Conservation (phyloP, 2,329 filamentous ascomycete species). For the Alternaria postmessia region DNA sequence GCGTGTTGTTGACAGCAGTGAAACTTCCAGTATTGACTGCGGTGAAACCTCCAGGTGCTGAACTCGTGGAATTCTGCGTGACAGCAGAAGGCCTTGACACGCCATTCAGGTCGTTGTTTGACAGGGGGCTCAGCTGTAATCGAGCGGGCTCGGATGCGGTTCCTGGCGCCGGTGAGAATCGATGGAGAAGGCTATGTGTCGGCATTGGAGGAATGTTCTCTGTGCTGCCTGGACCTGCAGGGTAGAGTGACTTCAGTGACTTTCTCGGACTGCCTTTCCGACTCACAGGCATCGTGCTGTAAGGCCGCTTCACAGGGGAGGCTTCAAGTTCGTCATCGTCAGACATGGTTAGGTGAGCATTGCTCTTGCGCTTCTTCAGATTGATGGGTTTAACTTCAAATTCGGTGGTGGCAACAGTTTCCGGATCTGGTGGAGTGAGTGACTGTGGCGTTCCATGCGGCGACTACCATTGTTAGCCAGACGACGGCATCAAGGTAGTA, state of each 20-base stretch:
- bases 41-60: constrained; percentile 30
- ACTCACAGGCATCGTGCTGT: constrained; percentile 38
- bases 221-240: constrained; percentile 28
- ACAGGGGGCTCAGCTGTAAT: constrained; percentile 38
- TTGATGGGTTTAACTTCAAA: constrained; percentile 34
- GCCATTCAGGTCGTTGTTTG: constrained; percentile 43
- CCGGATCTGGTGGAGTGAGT: constrained; percentile 34
- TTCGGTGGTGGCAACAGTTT: constrained; percentile 30
- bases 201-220: constrained; percentile 41
- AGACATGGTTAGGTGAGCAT: constrained; percentile 38
- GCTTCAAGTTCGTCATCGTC: constrained; percentile 40
- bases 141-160: constrained; percentile 31
- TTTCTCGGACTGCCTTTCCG: constrained; percentile 41
- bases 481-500: not conserved
- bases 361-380: constrained; percentile 46
- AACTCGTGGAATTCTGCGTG: constrained; percentile 17
- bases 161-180: constrained; percentile 29
- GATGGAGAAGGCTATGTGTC: constrained; percentile 21
- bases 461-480: constrained; percentile 37
- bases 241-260: constrained; percentile 35
- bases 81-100: constrained; percentile 23
- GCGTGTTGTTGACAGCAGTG: constrained; percentile 33
- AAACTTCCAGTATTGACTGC: constrained; percentile 38
- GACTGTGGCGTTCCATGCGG: constrained; percentile 41
- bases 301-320: constrained; percentile 40